Evolutionary conservation across 202 grass and related monocot genomes (phyloP).

Genomic region (Setaria italica): DNA sequence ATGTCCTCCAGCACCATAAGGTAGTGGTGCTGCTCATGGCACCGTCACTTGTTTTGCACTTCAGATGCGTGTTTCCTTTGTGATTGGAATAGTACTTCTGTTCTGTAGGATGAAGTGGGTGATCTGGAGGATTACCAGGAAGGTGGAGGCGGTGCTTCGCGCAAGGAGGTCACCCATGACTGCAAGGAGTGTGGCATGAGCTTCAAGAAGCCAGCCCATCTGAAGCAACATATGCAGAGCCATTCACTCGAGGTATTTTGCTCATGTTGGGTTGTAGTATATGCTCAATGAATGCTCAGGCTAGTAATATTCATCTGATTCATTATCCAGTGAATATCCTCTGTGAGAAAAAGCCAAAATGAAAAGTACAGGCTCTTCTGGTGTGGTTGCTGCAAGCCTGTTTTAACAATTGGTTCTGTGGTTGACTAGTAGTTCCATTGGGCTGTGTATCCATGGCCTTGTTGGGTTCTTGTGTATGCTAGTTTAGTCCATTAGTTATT

Average conservation of each 20-base stretch:
- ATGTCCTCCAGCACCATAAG: slow-evolving; percentile 64
- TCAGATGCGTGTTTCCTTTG: not conserved
- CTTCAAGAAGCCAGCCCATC: slow-evolving; percentile 79
- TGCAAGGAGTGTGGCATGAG: slow-evolving; percentile 71
- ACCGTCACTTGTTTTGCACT: not conserved
- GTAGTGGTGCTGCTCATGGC: slow-evolving; percentile 24
- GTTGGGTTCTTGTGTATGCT: not conserved
- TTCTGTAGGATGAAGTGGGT: slow-evolving; percentile 58
- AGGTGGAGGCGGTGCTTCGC: not conserved
- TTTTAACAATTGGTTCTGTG: not conserved
- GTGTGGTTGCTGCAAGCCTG: not conserved
- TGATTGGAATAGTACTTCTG: not conserved
- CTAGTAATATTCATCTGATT: not conserved
- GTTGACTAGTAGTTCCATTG: not conserved
- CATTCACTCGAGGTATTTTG: slow-evolving; percentile 71
- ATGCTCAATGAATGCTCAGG: not conserved
- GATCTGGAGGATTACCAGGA: slow-evolving; percentile 24
- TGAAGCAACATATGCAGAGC: slow-evolving; percentile 90
- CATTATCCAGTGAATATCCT: not conserved
- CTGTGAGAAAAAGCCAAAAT: not conserved
- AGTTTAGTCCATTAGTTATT: not conserved
- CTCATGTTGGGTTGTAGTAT: not conserved
- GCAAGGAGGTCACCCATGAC: slow-evolving; percentile 28
- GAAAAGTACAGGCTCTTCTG: not conserved
- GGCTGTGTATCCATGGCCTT: not conserved